Percentiles rank a stretch among this genome's conserved stretches.
Conservation (phyloP, 2,329 filamentous ascomycete species). For the Penicillium freii region DNA sequence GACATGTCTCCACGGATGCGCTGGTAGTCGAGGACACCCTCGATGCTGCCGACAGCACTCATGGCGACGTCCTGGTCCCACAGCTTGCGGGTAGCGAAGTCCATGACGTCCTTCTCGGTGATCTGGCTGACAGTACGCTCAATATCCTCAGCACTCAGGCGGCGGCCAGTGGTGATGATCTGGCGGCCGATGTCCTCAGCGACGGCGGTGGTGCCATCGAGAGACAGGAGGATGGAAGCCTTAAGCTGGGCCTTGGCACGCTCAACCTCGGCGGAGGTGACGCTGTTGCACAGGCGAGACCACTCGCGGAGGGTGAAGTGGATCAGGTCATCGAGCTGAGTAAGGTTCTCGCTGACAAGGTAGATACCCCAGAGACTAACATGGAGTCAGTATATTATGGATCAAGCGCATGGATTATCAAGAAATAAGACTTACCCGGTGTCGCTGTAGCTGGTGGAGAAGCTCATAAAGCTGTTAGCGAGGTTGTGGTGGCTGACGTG, state of each 20-base stretch:
- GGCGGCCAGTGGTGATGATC: conserved; percentile 93
- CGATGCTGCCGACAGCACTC: conserved; percentile 87
- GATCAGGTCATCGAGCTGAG: conserved; percentile 86
- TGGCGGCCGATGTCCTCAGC: conserved; percentile 98
- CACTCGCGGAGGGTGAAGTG: conserved; percentile 99
- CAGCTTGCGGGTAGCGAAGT: conserved; percentile 88
- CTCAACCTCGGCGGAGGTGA: conserved; percentile 88
- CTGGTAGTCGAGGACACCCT: conserved; percentile 64
- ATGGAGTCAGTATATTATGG: conserved; percentile 18
- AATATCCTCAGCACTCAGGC: conserved; percentile 88
- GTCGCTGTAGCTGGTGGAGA: conserved; percentile 99
- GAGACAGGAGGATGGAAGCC: conserved; percentile 92
- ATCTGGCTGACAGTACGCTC: conserved; percentile 87
- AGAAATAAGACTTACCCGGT: conserved; percentile 69
- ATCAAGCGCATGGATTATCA: conserved; percentile 11
- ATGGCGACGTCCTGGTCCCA: conserved; percentile 98
- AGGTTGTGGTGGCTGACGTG: conserved; percentile 92
- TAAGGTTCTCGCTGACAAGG: conserved; percentile 86
- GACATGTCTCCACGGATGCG: conserved; percentile 75
- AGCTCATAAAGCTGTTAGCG: conserved; percentile 99
- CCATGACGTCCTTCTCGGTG: conserved; percentile 94
- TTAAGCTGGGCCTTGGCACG: conserved; percentile 99
- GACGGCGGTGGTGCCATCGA: conserved; percentile 94
- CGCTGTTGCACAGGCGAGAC: conserved; percentile 88
- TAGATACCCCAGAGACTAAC: conserved; percentile 98